Base-by-base conservation (phyloP, 805 yeast species). In the Pichia insulana region DNA sequence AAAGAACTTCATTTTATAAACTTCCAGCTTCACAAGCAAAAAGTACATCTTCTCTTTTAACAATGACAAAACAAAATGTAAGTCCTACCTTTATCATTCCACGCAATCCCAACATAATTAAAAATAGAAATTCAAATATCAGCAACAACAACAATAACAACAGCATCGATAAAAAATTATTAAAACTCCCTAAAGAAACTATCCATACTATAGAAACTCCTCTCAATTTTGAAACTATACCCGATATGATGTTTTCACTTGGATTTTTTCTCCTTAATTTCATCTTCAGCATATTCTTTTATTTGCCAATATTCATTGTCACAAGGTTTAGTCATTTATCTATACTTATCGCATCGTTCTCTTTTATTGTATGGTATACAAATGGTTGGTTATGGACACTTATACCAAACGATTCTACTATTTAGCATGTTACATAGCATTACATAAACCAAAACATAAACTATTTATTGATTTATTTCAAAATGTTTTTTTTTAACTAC, bases 271-370 rank as follows among this genome's bases (percentile, higher is more conserved):
- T 31, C 3, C 6, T 47, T 8, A 45, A 44, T 22, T n/a, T 47
- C 10, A 6, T 45, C 3, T 34, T 48, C 7, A 35, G 44, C 8
- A 17, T 43, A 2, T 48, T 39, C 26, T 34, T 48, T 27, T 48
- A 45, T 28, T n/a, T 48, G 13, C 51, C 51, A 12, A 34, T 48
- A 7, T 36, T 31, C 18, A 13, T 43, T 4, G 7, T 39, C 5
- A 9, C 35, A 10, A 39, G 12, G 25, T 26, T 48, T 30, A 47
- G 40, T 34, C 25, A 34, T 27, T 2, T 26, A 19, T 28, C 43
- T 11, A 17, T 19, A 25, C 3, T 36, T 34, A 7, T 35, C 22
- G 5, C 43, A 11, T 26, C 17, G 2, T 13, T 35, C 5, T 12
- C 13, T 4, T 12, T 36, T 26, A 8, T 30, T 8, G 11, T 19